Evolutionary conservation across 1,139 yeast species (phyloP), one percentile per base, ranked within the genome.

Genomic region (Protomyces pachydermus): DNA sequence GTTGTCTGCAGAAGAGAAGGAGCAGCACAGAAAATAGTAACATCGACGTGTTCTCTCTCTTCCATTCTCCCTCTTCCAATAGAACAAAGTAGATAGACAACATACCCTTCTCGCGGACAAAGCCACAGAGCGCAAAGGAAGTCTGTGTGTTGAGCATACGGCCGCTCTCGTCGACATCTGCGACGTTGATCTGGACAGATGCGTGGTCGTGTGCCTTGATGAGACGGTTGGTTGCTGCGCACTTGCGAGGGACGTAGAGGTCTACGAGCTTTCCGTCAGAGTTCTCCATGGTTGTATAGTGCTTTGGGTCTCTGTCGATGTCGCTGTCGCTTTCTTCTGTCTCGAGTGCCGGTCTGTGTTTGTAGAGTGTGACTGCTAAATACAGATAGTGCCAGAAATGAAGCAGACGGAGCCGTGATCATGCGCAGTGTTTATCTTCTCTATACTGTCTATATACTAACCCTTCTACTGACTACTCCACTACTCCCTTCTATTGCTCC

Each of bases 191-290:
- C 80, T 93, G 98, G 76, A 95, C 98, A 72, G 98, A 89, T 75
- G 98, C 95, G 82, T 93, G 98, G 84, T 93, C 99, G 86, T 93
- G 91, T 78, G 98, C 95, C 86, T 90, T 91, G 87, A 93, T 91
- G 84, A 95, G 91, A 86, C 98, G 91, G 97, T 91, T 91, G 84
- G 98, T 91, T 79, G 98, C 99, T 42, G 67, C 58, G 46, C 99
- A 93, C 86, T 93, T 93, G 88, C 98, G 90, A 86, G 99, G 99
- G 83, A 93, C 96, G 96, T 93, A 93, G 83, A 93, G 91, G 87
- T 95, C 99, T 83, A 93, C 98, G 84, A 91, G 87, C 85, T 96
- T 57, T 82, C 98, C 98, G 85, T 90, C 90, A 82, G 93, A 98
- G 98, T 93, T 93, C 87, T 93, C 98, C 98, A 93, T 93, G 78